Evolutionary conservation across 192 early-diverging fungal species (phyloP).

Genomic region (Paraglomus brasilianum): DNA sequence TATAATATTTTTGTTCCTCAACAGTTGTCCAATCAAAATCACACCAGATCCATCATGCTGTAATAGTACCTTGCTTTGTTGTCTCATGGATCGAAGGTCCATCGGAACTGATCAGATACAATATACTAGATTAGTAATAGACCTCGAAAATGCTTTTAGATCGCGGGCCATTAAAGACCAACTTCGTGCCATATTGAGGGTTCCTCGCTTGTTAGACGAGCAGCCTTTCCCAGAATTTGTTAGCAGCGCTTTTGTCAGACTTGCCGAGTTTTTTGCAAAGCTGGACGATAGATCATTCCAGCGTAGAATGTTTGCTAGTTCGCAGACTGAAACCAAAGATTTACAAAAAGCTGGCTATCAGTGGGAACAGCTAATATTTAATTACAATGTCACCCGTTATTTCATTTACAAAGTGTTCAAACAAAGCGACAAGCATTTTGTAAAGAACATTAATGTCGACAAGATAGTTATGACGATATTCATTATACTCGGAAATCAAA

Average conservation of each 20-base stretch:
- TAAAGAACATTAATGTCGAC: not conserved
- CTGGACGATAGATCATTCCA: not conserved
- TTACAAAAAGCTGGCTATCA: not conserved
- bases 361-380: not conserved
- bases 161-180: slow-evolving; percentile 9
- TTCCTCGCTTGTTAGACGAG: slow-evolving; percentile 4
- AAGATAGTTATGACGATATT: slow-evolving; percentile 15
- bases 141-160: no score
- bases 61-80: no score
- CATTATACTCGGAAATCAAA: slow-evolving; percentile 18
- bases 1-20: no score
- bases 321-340: not conserved
- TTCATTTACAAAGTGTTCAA: slow-evolving; percentile 21
- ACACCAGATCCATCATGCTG: no score
- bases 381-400: slow-evolving; percentile 10
- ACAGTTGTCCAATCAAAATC: no score
- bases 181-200: not conserved
- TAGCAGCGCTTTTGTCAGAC: not conserved
- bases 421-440: slow-evolving; percentile 11
- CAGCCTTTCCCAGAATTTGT: slow-evolving; percentile 6
- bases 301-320: not conserved
- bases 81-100: no score
- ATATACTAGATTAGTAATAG: no score
- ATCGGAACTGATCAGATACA: no score
- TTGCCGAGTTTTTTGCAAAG: slow-evolving; percentile 17